phyloP scores from a whole-genome alignment of 352 stramenopile species.

The Pythium utonaiense region DNA sequence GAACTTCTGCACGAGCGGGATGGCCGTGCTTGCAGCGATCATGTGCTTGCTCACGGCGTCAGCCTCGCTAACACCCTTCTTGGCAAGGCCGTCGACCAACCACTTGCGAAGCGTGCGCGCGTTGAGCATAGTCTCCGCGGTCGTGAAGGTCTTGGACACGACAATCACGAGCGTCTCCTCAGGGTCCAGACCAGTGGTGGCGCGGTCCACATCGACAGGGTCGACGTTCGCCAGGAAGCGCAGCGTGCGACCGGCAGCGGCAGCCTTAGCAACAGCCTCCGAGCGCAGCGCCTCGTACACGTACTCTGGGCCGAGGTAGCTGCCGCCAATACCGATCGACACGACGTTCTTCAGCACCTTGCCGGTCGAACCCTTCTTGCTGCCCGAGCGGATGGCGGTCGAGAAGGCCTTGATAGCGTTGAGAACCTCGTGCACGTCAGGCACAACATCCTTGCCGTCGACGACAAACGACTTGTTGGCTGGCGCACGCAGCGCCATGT shows the following conservation, averaged over 20 bases:
- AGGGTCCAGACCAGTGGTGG: conserved; percentile 89
- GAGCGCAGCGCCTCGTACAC: conserved; percentile 93
- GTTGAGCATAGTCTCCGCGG: conserved; percentile 99
- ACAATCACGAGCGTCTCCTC: conserved; percentile 96
- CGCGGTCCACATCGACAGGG: conserved; percentile 94
- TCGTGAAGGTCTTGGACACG: conserved; percentile 99
- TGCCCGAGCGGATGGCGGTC: conserved; percentile 84
- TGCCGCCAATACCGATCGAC: conserved; percentile 96
- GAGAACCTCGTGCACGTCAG: conserved; percentile 94
- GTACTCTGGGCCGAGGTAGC: conserved; percentile 96
- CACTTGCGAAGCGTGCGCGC: conserved; percentile 94
- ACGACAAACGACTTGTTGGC: conserved; percentile 83
- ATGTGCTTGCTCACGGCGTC: conserved; percentile 94
- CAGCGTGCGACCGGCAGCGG: conserved; percentile 82
- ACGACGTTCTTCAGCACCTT: conserved; percentile 95
- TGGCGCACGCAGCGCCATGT: conserved; percentile 93
- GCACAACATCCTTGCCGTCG: conserved; percentile 94
- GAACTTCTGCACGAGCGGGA: conserved; percentile 86
- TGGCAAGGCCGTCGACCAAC: conserved; percentile 90
- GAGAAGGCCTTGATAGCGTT: conserved; percentile 94
- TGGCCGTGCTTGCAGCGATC: conserved; percentile 84
- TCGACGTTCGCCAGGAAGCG: conserved; percentile 98
- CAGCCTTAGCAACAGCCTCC: conserved; percentile 82
- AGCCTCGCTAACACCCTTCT: conserved; percentile 72
- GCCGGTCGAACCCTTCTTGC: conserved; percentile 88